Conservation (phyloP, 2,329 filamentous ascomycete species). For the Chaetothyriales sp. region DNA sequence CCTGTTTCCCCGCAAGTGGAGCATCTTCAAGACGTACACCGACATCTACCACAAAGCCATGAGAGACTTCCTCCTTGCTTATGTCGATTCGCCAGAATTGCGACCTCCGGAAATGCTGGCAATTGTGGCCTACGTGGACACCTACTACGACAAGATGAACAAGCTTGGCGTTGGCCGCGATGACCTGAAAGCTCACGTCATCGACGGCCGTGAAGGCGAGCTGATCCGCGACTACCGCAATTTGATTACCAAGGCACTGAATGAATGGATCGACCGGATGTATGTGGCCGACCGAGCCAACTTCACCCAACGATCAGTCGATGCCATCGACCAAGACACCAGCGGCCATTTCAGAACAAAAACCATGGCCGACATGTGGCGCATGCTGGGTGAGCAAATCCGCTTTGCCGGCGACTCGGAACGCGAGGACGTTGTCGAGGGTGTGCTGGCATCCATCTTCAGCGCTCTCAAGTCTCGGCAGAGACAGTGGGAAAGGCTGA, state of each 20-base stretch:
- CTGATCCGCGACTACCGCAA: slow-evolving; percentile 86
- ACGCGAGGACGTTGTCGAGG: slow-evolving; percentile 80
- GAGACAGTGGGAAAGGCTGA: slow-evolving; percentile 70
- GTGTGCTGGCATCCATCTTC: slow-evolving; percentile 94
- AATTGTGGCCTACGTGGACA: slow-evolving; percentile 88
- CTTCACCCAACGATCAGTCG: slow-evolving; percentile 63
- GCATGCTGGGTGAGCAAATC: slow-evolving; percentile 89
- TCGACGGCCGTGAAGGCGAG: slow-evolving; percentile 81
- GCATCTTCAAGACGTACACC: slow-evolving; percentile 78
- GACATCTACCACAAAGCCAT: slow-evolving; percentile 86
- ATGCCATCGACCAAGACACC: slow-evolving; percentile 73
- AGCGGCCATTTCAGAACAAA: slow-evolving; percentile 86
- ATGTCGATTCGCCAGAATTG: slow-evolving; percentile 74
- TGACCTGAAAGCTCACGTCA: slow-evolving; percentile 69
- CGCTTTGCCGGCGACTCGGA: slow-evolving; percentile 72
- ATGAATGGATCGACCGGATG: slow-evolving; percentile 96
- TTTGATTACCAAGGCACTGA: slow-evolving; percentile 87
- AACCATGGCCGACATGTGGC: slow-evolving; percentile 88
- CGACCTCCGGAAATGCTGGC: slow-evolving; percentile 76
- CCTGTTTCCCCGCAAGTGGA: slow-evolving; percentile 93
- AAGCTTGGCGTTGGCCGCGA: slow-evolving; percentile 69
- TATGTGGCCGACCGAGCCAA: slow-evolving; percentile 67
- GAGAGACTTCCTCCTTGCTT: slow-evolving; percentile 78
- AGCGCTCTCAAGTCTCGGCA: slow-evolving; percentile 70
- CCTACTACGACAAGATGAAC: slow-evolving; percentile 91